phyloP scores from a whole-genome alignment of 2,329 filamentous ascomycete genomes.

The Alternaria panax region DNA sequence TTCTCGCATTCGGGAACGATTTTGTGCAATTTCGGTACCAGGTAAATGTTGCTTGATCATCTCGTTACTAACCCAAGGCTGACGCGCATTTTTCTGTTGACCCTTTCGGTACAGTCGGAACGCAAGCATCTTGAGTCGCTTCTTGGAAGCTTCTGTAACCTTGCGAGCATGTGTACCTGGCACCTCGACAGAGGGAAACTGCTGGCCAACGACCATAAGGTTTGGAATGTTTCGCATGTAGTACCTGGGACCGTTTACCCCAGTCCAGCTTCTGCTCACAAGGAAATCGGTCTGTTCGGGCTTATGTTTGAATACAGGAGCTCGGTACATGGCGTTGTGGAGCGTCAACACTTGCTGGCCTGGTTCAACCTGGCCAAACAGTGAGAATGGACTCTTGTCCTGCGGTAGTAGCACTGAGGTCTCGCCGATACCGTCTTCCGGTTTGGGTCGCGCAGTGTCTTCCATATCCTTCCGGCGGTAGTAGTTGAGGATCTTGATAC shows the following conservation, averaged over 20 bases:
- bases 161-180: slow-evolving; percentile 93
- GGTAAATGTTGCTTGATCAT: slow-evolving; percentile 75
- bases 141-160: slow-evolving; percentile 96
- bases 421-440: slow-evolving; percentile 77
- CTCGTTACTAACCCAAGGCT: slow-evolving; percentile 80
- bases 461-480: slow-evolving; percentile 84
- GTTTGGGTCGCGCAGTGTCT: slow-evolving; percentile 76
- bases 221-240: slow-evolving; percentile 90
- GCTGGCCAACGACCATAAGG: slow-evolving; percentile 88
- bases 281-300: slow-evolving; percentile 84
- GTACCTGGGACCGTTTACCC: slow-evolving; percentile 78
- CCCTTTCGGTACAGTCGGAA: slow-evolving; percentile 87
- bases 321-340: slow-evolving; percentile 94
- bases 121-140: slow-evolving; percentile 93
- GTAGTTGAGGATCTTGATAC: slow-evolving; percentile 94
- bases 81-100: slow-evolving; percentile 70
- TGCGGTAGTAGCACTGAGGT: slow-evolving; percentile 87
- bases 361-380: slow-evolving; percentile 91
- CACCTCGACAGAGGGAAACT: slow-evolving; percentile 89
- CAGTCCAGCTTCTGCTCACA: slow-evolving; percentile 81
- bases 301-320: slow-evolving; percentile 88
- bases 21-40: slow-evolving; percentile 92
- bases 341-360: slow-evolving; percentile 90
- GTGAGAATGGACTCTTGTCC: slow-evolving; percentile 93
- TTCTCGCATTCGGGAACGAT: slow-evolving; percentile 95